A percentile compares a stretch with the other conserved stretches of the same genome.
Evolutionary conservation across 352 stramenopile genomes (phyloP).

Genomic region (Albugo candida): DNA sequence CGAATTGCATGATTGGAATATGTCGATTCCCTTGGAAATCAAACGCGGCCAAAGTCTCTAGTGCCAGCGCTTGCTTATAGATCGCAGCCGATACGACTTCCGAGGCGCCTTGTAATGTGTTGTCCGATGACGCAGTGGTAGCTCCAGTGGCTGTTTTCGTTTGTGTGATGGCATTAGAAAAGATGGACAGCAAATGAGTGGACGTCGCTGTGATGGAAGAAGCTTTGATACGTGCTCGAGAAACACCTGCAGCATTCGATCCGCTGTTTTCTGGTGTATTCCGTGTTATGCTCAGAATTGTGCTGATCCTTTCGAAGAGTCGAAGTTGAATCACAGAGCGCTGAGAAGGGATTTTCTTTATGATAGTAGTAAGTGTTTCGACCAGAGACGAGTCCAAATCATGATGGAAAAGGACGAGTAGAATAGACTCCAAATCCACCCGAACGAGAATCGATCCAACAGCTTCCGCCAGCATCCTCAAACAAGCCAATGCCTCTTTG

Average conservation of each 20-base stretch:
- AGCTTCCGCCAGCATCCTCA: slow-evolving; percentile 64
- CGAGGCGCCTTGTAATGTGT: slow-evolving; percentile 3
- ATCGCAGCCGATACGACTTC: slow-evolving; percentile 34
- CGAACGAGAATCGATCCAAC: slow-evolving; percentile 50
- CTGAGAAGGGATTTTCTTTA: slow-evolving; percentile 64
- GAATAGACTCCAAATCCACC: slow-evolving; percentile 66
- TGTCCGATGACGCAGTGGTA: slow-evolving; percentile 19
- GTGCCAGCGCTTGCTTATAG: slow-evolving; percentile 58
- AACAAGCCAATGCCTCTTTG: slow-evolving; percentile 59
- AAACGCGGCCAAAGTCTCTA: slow-evolving; percentile 73
- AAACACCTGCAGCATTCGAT: slow-evolving; percentile 5
- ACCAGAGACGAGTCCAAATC: slow-evolving; percentile 63
- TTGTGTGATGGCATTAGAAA: slow-evolving; percentile 30
- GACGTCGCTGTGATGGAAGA: slow-evolving; percentile 50
- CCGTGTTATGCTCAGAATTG: slow-evolving; percentile 31
- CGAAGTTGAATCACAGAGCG: slow-evolving; percentile 64
- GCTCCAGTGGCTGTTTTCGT: slow-evolving; percentile 15
- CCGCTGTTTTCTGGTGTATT: slow-evolving; percentile 17
- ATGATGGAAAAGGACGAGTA: slow-evolving; percentile 63
- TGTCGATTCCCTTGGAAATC: slow-evolving; percentile 71
- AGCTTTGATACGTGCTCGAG: slow-evolving; percentile 46
- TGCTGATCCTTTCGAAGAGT: slow-evolving; percentile 64
- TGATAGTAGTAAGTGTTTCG: slow-evolving; percentile 65
- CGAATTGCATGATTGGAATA: slow-evolving; percentile 77
- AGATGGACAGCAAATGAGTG: slow-evolving; percentile 48